These are phyloP conservation scores for Aspergillus tubingensis DNA, from an alignment of 2,329 filamentous ascomycete species.

Conservation along the genomic window DNA sequence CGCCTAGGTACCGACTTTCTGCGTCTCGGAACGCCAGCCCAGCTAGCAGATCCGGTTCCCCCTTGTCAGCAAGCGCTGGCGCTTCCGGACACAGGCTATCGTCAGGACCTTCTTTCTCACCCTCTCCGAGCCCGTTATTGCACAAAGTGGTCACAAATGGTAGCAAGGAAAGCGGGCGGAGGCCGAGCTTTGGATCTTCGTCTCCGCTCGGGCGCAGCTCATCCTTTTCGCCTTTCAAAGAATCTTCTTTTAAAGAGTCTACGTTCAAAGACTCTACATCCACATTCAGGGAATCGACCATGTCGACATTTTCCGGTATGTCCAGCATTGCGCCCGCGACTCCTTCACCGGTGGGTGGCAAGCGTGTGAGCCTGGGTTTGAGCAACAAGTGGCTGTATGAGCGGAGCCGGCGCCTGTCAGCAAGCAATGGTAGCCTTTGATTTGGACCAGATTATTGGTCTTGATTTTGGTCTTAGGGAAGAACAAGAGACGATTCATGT, in stretches of 20 bases:
- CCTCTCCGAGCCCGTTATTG: constrained; percentile 60
- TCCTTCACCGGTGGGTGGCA: constrained; percentile 66
- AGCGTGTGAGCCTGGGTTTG: constrained; percentile 72
- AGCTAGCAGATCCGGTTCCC: constrained; percentile 40
- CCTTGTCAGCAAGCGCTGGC: constrained; percentile 40
- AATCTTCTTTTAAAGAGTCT: constrained; percentile 20
- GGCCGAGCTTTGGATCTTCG: constrained; percentile 55
- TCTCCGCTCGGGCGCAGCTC: constrained; percentile 42
- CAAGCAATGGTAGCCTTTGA: constrained; percentile 35
- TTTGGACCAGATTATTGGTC: constrained; percentile 4
- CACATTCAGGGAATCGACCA: constrained; percentile 1
- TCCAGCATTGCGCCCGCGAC: constrained; percentile 61
- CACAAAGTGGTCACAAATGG: constrained; percentile 64
- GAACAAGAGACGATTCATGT: constrained; percentile 12
- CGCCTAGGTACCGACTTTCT: constrained; percentile 81
- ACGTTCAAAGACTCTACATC: constrained; percentile 17
- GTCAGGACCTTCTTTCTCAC: constrained; percentile 56
- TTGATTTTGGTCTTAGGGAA: not conserved
- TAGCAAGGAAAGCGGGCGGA: constrained; percentile 46
- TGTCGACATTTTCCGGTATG: constrained; percentile 12
- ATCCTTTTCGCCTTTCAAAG: constrained; percentile 38
- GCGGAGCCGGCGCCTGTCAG: constrained; percentile 57
- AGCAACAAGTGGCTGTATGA: constrained; percentile 97
- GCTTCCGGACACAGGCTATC: constrained; percentile 36
- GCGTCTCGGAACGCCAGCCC: constrained; percentile 53